Evolutionary conservation across 805 yeast genomes (phyloP).

Genomic region (Huiozyma naganishii): DNA sequence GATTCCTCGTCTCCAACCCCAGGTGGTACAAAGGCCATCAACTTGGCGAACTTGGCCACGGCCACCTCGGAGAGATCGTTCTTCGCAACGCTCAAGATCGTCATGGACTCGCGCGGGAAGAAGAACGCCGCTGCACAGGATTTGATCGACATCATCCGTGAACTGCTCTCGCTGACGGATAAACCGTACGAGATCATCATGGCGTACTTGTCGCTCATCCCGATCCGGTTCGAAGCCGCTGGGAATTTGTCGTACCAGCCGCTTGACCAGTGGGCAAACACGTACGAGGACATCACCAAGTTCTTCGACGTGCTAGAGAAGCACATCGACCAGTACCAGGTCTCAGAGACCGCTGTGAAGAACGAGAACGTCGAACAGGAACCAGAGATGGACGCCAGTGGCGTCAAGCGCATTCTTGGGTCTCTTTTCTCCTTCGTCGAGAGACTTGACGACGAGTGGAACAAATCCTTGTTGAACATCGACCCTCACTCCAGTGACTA

Average conservation of each 20-base stretch:
- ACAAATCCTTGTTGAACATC: conserved; percentile 72
- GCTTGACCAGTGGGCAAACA: conserved; percentile 64
- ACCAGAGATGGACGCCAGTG: conserved; percentile 48
- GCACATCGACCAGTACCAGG: conserved; percentile 46
- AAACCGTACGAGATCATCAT: conserved; percentile 67
- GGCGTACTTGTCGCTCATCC: conserved; percentile 69
- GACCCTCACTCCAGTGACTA: conserved; percentile 96
- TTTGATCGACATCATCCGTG: conserved; percentile 64
- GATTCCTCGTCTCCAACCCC: background rate
- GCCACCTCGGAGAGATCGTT: conserved; percentile 37
- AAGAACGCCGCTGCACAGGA: conserved; percentile 78
- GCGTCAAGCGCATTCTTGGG: conserved; percentile 69
- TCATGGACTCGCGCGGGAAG: conserved; percentile 89
- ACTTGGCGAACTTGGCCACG: conserved; percentile 22
- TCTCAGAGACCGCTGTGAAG: conserved; percentile 61
- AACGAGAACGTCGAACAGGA: conserved; percentile 71
- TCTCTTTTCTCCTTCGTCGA: conserved; percentile 80
- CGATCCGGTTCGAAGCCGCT: conserved; percentile 77
- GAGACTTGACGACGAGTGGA: conserved; percentile 90
- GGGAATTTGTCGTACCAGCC: conserved; percentile 65
- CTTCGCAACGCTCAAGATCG: conserved; percentile 60
- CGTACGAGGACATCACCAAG: conserved; percentile 49
- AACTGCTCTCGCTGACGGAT: conserved; percentile 39
- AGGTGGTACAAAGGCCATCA: conserved; percentile 18
- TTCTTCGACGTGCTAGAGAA: conserved; percentile 62